Conservation (phyloP, 768 basidiomycete species). For the Boletales sp. region DNA sequence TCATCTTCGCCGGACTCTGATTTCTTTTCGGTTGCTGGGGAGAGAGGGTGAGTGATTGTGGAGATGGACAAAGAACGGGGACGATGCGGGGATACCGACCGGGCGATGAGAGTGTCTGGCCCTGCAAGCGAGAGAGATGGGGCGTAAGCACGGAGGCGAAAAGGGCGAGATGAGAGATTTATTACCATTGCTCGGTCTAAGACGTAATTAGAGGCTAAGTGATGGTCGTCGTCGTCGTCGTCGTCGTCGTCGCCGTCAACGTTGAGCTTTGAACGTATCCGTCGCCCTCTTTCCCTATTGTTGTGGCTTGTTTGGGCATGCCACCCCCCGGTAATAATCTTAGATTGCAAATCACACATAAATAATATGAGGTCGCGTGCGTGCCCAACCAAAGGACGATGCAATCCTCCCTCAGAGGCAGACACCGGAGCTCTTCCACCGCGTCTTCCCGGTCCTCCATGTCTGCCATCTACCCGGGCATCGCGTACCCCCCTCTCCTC, state of each 20-base stretch:
- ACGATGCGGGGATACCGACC: conserved; percentile 41
- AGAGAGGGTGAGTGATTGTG: conserved; percentile 13
- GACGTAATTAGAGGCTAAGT: conserved; percentile 20
- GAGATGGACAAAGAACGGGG: background rate
- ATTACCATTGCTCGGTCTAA: conserved; percentile 26
- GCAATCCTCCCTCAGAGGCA: background rate
- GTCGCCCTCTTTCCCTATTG: too few relatives aligned
- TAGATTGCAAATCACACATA: too few relatives aligned
- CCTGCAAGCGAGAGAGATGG: conserved; percentile 39
- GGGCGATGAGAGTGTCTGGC: conserved; percentile 83
- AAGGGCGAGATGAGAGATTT: background rate
- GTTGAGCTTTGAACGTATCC: too few relatives aligned
- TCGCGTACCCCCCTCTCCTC: conserved; percentile 18
- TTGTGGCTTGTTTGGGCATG: too few relatives aligned
- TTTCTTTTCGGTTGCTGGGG: conserved; percentile 75
- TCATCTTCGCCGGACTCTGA: conserved; percentile 70
- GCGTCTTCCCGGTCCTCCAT: conserved; percentile 24
- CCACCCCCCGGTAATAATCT: too few relatives aligned
- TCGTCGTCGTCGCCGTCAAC: too few relatives aligned
- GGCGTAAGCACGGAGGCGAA: too few relatives aligned
- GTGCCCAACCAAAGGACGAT: too few relatives aligned
- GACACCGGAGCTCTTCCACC: conserved; percentile 10
- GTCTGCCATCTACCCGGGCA: conserved; percentile 19
- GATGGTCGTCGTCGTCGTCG: background rate
- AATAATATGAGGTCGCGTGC: too few relatives aligned